These are phyloP conservation scores for Trametes elegans DNA, from an alignment of 768 basidiomycete species.

Conservation along the genomic window DNA sequence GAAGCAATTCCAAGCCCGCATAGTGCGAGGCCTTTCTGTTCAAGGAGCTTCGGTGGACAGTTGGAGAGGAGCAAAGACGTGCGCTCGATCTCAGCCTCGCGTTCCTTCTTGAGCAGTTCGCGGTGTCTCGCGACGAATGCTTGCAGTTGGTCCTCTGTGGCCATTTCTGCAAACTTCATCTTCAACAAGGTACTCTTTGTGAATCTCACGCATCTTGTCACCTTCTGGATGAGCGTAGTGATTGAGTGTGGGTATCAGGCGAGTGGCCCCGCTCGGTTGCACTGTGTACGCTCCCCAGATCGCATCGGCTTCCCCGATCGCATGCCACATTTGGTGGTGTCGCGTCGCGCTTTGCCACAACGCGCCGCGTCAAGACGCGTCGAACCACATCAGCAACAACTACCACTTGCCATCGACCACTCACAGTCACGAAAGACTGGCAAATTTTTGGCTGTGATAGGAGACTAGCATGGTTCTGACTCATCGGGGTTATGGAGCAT, in stretches of 20 bases:
- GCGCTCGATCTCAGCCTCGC: slow-evolving; percentile 81
- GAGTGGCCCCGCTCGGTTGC: background rate
- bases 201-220: background rate
- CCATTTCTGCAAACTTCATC: background rate
- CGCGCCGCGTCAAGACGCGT: too few species aligned
- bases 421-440: too few species aligned
- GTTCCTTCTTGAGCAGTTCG: slow-evolving; percentile 65
- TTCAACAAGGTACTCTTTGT: background rate
- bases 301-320: slow-evolving; percentile 10
- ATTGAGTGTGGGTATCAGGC: background rate
- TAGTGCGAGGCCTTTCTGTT: slow-evolving; percentile 82
- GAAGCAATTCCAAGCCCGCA: slow-evolving; percentile 67
- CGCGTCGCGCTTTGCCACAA: background rate
- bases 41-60: slow-evolving; percentile 81
- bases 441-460: background rate
- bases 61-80: slow-evolving; percentile 78
- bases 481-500: slow-evolving; percentile 12
- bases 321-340: background rate
- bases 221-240: background rate
- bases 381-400: too few species aligned
- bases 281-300: background rate
- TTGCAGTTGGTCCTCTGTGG: slow-evolving; percentile 36
- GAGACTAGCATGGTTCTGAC: slow-evolving; percentile 8
- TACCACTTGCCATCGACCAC: background rate
- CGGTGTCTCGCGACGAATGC: slow-evolving; percentile 70